Conservation (phyloP, 352 stramenopile genomes). For the Globisporangium sylvaticum region DNA sequence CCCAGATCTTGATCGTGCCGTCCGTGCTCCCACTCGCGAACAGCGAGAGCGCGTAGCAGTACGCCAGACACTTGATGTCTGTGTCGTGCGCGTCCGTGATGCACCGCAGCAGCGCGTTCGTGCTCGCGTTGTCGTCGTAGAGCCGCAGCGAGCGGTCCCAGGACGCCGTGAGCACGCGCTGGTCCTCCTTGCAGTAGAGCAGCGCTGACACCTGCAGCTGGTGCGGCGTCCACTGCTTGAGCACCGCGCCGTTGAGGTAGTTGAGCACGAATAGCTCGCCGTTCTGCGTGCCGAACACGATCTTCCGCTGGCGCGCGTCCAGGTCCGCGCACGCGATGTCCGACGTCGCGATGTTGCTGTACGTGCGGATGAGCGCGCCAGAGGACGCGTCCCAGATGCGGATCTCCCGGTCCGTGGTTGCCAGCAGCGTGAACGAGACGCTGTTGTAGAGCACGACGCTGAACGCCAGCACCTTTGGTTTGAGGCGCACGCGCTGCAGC, state of each 20-base stretch:
- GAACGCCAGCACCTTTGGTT: slow-evolving; percentile 53
- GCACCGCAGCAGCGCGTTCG: slow-evolving; percentile 60
- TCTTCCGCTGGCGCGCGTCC: slow-evolving; percentile 63
- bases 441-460: slow-evolving; percentile 68
- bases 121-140: slow-evolving; percentile 59
- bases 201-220: slow-evolving; percentile 56
- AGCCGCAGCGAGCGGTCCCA: slow-evolving; percentile 72
- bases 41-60: slow-evolving; percentile 66
- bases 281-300: slow-evolving; percentile 62
- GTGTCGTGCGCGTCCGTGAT: slow-evolving; percentile 66
- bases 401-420: slow-evolving; percentile 62
- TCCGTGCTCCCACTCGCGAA: slow-evolving; percentile 60
- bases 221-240: slow-evolving; percentile 64
- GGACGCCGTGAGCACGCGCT: slow-evolving; percentile 65
- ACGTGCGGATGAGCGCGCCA: slow-evolving; percentile 52
- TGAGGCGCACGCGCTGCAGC: slow-evolving; percentile 58
- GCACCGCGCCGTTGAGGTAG: slow-evolving; percentile 66
- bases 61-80: slow-evolving; percentile 77
- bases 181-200: slow-evolving; percentile 75
- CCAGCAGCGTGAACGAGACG: slow-evolving; percentile 61
- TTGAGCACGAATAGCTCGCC: slow-evolving; percentile 69
- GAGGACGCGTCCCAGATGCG: slow-evolving; percentile 66
- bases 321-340: slow-evolving; percentile 76
- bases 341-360: slow-evolving; percentile 38
- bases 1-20: slow-evolving; percentile 77